Conservation (phyloP, 441 rosid genomes). For the Gossypium laxum region DNA sequence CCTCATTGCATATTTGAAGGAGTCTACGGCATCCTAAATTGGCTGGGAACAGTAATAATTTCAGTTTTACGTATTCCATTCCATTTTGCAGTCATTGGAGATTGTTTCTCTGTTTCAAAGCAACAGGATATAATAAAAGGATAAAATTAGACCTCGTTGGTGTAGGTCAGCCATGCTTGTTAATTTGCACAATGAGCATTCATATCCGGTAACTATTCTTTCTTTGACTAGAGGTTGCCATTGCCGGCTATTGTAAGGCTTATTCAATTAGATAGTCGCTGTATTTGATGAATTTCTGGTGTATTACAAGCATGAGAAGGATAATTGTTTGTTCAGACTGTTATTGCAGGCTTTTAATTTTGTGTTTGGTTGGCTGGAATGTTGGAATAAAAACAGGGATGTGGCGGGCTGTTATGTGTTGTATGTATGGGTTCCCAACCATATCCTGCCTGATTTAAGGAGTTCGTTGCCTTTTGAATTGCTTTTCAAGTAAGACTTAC, state of each 20-base stretch:
- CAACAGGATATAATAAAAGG: constrained; percentile 21
- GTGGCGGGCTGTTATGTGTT: background rate
- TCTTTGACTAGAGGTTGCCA: background rate
- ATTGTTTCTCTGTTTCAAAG: constrained; percentile 10
- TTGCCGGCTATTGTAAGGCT: background rate
- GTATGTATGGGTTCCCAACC: background rate
- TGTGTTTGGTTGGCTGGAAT: background rate
- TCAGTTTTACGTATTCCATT: constrained; percentile 9
- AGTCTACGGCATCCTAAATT: constrained; percentile 32
- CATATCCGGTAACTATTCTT: background rate
- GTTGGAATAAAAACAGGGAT: background rate
- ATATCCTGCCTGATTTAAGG: background rate
- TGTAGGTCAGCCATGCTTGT: background rate
- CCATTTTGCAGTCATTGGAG: constrained; percentile 21
- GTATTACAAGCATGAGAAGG: background rate
- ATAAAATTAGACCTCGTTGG: background rate
- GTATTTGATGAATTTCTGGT: background rate
- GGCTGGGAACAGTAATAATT: background rate
- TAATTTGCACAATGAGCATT: background rate
- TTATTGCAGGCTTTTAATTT: no score
- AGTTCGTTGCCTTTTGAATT: background rate
- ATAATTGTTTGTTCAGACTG: no score
- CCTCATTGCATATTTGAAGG: constrained; percentile 51
- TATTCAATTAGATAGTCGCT: background rate
- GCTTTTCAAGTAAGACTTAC: background rate